These are phyloP conservation scores for Lipomyces yarrowii DNA, from an alignment of 1,139 yeast genomes.

Conservation along the genomic window DNA sequence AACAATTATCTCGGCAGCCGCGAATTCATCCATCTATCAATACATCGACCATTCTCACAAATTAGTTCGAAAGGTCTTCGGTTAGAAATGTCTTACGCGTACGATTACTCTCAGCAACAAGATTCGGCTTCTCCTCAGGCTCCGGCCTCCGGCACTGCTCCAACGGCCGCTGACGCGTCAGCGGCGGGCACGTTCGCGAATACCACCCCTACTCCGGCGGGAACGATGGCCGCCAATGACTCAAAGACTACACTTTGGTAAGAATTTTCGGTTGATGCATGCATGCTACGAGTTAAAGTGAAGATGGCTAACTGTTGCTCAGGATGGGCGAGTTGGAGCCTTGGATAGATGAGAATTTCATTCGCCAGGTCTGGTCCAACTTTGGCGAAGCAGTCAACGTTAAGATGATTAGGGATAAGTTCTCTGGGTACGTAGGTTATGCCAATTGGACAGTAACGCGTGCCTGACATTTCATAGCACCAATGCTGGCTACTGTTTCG, in stretches of 20 bases:
- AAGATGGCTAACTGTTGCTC: background rate
- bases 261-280: background rate
- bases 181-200: slow-evolving; percentile 23
- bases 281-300: background rate
- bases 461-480: slow-evolving; percentile 31
- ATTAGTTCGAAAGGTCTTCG: background rate
- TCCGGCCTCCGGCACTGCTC: slow-evolving; percentile 23
- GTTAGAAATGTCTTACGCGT: slow-evolving; percentile 29
- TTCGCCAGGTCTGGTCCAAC: slow-evolving; percentile 67
- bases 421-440: slow-evolving; percentile 36
- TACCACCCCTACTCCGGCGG: slow-evolving; percentile 22
- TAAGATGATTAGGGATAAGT: slow-evolving; percentile 61
- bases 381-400: slow-evolving; percentile 57
- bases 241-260: slow-evolving; percentile 36
- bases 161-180: slow-evolving; percentile 27
- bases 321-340: slow-evolving; percentile 98
- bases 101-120: slow-evolving; percentile 32
- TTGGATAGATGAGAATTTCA: slow-evolving; percentile 73
- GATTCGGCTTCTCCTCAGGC: slow-evolving; percentile 30
- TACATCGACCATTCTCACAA: background rate
- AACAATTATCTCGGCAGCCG: background rate
- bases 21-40: background rate
- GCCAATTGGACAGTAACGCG: background rate
- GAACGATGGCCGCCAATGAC: slow-evolving; percentile 25
- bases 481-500: slow-evolving; percentile 83